These are phyloP conservation scores for Syncephalastrum racemosum DNA, from an alignment of 371 early-diverging fungal species.

Conservation along the genomic window DNA sequence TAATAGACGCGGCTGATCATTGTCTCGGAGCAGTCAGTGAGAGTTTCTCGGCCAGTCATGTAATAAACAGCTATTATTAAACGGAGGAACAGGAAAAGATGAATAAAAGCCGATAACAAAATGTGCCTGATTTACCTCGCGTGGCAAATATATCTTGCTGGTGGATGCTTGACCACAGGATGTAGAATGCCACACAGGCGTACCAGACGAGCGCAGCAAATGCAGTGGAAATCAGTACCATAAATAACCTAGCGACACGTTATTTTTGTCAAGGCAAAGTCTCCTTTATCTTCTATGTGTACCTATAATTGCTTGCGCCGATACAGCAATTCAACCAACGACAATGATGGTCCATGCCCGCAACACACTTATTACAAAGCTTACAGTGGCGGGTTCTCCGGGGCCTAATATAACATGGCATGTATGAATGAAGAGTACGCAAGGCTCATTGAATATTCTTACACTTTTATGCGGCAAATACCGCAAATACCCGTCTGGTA, in stretches of 20 bases:
- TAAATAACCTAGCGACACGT: constrained; percentile 26
- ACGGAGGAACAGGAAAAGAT: too few species aligned
- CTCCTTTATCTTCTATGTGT: neutral
- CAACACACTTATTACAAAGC: constrained; percentile 85
- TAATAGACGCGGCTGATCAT: constrained; percentile 10
- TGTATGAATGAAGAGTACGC: neutral
- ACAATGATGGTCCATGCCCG: constrained; percentile 83
- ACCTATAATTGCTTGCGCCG: constrained; percentile 69
- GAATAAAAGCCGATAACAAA: too few species aligned
- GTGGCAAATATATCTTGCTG: constrained; percentile 27
- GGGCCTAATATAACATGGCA: constrained; percentile 13
- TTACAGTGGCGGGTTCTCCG: constrained; percentile 67
- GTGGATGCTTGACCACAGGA: constrained; percentile 34
- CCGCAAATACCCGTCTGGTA: constrained; percentile 57
- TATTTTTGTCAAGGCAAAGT: constrained; percentile 3
- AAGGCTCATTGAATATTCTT: constrained; percentile 7
- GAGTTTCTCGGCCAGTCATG: too few species aligned
- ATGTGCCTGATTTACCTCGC: constrained; percentile 21
- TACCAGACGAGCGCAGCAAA: constrained; percentile 38
- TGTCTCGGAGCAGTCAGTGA: too few species aligned
- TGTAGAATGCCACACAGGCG: constrained; percentile 18
- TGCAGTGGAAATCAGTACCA: constrained; percentile 22
- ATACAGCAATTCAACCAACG: constrained; percentile 79
- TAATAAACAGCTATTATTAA: too few species aligned
- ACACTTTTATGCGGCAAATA: constrained; percentile 71